These are phyloP conservation scores for Xanthoceras sorbifolium DNA, from an alignment of 345 rosid genomes.

Conservation along the genomic window DNA sequence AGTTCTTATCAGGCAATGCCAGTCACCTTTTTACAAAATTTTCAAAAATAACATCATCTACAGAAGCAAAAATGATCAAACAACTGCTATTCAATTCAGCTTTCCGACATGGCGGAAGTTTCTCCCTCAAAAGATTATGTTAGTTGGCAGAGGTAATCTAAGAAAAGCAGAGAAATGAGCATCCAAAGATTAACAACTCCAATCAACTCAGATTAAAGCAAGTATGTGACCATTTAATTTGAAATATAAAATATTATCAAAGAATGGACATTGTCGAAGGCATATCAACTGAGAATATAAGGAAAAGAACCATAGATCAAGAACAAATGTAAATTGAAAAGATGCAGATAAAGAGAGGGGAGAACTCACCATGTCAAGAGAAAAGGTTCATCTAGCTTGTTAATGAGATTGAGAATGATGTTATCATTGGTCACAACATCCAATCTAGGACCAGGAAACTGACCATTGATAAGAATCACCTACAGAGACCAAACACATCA, in stretches of 20 bases:
- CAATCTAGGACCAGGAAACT: constrained; percentile 95
- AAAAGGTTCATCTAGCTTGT: constrained; percentile 93
- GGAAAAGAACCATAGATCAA: not conserved
- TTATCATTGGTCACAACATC: constrained; percentile 94
- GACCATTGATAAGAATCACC: constrained; percentile 97
- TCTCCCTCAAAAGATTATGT: no score
- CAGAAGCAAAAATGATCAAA: no score
- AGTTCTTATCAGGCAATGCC: constrained; percentile 11
- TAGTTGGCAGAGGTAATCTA: no score
- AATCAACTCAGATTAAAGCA: not conserved
- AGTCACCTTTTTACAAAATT: not conserved
- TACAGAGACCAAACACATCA: constrained; percentile 25
- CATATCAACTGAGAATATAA: not conserved
- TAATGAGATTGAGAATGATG: constrained; percentile 81
- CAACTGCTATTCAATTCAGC: no score
- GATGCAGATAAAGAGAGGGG: not conserved
- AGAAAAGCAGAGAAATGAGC: no score
- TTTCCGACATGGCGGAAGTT: no score
- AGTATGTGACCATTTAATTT: not conserved
- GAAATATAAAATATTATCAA: not conserved
- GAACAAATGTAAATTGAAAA: not conserved
- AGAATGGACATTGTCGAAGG: no score
- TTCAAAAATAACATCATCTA: no score
- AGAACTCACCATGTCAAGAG: constrained; percentile 79
- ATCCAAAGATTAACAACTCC: not conserved